Conservation (phyloP, 1,284 basidiomycete species). For the Cryptococcus hybrid region DNA sequence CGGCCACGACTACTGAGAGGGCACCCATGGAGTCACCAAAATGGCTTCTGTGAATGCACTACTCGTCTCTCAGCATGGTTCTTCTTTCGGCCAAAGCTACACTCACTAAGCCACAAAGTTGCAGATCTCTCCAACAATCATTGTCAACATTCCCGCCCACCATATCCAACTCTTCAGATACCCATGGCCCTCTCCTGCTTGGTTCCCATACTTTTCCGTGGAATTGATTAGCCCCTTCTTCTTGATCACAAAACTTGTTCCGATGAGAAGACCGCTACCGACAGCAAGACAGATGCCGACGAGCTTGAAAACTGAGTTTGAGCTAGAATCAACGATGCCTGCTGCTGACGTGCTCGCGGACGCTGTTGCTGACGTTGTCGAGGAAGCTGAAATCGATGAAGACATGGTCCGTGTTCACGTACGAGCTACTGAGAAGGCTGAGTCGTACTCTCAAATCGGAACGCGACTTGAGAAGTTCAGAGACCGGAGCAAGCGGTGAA, state of each 20-base stretch:
- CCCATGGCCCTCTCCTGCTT: constrained; percentile 86
- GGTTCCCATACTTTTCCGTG: constrained; percentile 57
- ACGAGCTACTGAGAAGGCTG: background rate
- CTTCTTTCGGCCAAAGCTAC: background rate
- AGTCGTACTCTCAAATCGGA: background rate
- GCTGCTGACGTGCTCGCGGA: constrained; percentile 8
- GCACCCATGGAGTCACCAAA: constrained; percentile 71
- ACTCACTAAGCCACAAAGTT: constrained; percentile 52
- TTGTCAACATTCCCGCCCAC: constrained; percentile 64
- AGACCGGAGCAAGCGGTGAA: too few species aligned
- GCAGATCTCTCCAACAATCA: constrained; percentile 50
- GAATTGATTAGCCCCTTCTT: constrained; percentile 73
- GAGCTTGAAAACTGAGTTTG: constrained; percentile 50
- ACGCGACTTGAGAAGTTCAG: too few species aligned
- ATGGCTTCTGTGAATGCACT: constrained; percentile 44
- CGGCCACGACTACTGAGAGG: constrained; percentile 92
- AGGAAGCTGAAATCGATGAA: background rate
- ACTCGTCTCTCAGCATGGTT: constrained; percentile 4
- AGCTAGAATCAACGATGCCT: constrained; percentile 6
- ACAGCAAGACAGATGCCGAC: constrained; percentile 74
- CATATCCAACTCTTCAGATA: constrained; percentile 82
- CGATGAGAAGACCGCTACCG: constrained; percentile 82
- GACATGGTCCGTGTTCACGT: background rate
- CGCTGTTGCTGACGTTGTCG: constrained; percentile 4
- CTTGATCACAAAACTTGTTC: constrained; percentile 71